Base-by-base conservation (phyloP, 495 filamentous ascomycete species). In the Delitschia confertaspora region DNA sequence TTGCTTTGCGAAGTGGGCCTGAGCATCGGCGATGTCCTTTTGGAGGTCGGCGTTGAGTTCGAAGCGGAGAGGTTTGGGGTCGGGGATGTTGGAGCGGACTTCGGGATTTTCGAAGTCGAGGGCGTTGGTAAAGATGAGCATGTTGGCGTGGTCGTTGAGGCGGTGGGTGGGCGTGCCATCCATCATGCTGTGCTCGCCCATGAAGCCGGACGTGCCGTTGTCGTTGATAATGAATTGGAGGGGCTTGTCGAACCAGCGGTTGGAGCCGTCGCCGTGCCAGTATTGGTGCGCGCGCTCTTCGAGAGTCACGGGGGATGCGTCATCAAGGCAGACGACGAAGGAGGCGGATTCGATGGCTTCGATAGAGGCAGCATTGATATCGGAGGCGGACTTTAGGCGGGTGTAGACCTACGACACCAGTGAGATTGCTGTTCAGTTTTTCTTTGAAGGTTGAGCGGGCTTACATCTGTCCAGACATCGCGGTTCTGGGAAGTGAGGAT, bases 111-210 rank as follows among this genome's bases (percentile, higher is more conserved):
- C 80, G 56, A 94, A 81, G 62, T 95, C 84, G 48, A 96, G 76
- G 62, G 87, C 88, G 67, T 93, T 85, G 69, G 76, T 77, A 68
- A 88, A 87, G 64, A 95, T 94, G 55, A 86, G 68, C 57, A 76
- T 75, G 71, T 88, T 91, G 64, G 88, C 73, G 60, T 84, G 85
- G 72, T 99, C 91, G 63, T 93, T 96, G 22, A 99, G 75, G 3
- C 93, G 79, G 65, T 96, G 88, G 9, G 93, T 99, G 1, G 93
- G 87, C 20, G 89, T 99, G 43, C 93, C 93, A 62, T 99, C 93
- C 93, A 99, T 99, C 93, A 99, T 96, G 66, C 81, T 88, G 72
- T 99, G 93, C 71, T 99, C 93, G 59, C 93, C 93, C 70, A 84
- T 86, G 73, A 99, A 99, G 47, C 93, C 93, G 18, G 93, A 83